Percentiles rank a stretch among this genome's conserved stretches.
phyloP scores from a whole-genome alignment of 768 basidiomycete genomes.

The Suillus subluteus region DNA sequence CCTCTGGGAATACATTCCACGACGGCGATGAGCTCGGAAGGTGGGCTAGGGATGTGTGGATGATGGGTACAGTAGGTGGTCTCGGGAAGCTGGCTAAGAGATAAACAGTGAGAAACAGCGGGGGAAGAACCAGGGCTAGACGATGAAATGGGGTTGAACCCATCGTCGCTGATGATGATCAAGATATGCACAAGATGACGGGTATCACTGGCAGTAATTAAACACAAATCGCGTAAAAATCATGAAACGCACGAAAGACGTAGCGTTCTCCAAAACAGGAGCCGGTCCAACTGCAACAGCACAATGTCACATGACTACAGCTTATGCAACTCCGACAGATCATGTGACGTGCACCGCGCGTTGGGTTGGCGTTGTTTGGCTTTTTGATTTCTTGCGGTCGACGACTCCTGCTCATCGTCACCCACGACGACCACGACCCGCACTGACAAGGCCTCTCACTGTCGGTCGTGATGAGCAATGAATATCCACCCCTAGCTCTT shows the following conservation, averaged over 20 bases:
- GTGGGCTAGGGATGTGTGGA: conserved; percentile 63
- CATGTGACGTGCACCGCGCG: conserved; percentile 40
- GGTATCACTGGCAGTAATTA: background rate
- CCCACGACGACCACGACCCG: conserved; percentile 12
- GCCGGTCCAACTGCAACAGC: background rate
- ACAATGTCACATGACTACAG: conserved; percentile 26
- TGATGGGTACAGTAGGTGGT: conserved; percentile 50
- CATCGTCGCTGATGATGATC: conserved; percentile 12
- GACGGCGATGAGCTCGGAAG: conserved; percentile 57
- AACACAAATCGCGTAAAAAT: background rate
- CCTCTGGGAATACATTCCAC: conserved; percentile 76
- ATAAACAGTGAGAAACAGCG: conserved; percentile 61
- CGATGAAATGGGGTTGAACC: conserved; percentile 19
- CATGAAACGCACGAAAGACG: conserved; percentile 2
- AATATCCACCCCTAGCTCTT: conserved; percentile 47
- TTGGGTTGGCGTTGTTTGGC: conserved; percentile 41
- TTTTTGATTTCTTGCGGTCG: conserved; percentile 33
- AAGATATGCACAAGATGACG: conserved; percentile 12
- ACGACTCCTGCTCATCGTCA: conserved; percentile 18
- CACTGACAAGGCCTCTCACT: conserved; percentile 10
- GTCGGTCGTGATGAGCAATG: conserved; percentile 33
- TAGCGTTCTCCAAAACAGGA: background rate
- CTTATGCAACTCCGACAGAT: conserved; percentile 25
- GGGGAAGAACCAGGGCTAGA: conserved; percentile 53
- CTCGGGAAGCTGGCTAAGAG: conserved; percentile 68